Evolutionary conservation across 202 grass and related monocot species (phyloP), one percentile per base, ranked within the genome.

Genomic region (Brachypodium distachyon): DNA sequence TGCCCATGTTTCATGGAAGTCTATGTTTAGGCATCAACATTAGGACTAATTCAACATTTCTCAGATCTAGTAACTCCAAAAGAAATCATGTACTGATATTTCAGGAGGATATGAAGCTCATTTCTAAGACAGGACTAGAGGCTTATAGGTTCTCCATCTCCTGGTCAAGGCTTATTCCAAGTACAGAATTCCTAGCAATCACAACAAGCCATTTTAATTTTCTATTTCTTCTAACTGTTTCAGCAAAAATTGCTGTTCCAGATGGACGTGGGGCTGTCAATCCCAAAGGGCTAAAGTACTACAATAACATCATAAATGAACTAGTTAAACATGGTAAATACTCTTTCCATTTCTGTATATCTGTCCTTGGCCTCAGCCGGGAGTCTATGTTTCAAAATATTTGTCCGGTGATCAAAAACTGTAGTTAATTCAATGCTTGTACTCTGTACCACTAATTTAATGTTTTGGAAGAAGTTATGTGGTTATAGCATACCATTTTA

Each of bases 251-350:
- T 56, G 1, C 28, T 3, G 53, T 56, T 51, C n/a, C 40, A 89
- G 87, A 74, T 85, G 87, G 82, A 4, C 77, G 82, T 42, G 87
- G 82, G 82, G 62, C 77, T 73, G 76, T 88, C 25, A 88, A 88
- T 70, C 62, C 61, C 5, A 77, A 84, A 70, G 86, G 76, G 7
- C 9, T 88, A 52, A 53, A 76, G 44, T 88, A 81, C 46, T 88
- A 88, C 63, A 88, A 84, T 54, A 47, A 40, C 56, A 55, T 88
- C 25, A 88, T 88, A 23, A 63, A 88, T 11, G 86, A 84, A 22
- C 76, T 84, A 18, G 34, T 76, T 22, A 81, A 80, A 61, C 44
- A 75, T 34, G 86, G 86, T 84, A 66, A 58, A 18, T 49, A 7
- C 28, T 74, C 28, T 41, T 37, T 34, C 21, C 29, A 47, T 18